Base-by-base conservation (phyloP, 1,139 yeast species). In the Yamadazyma mexicana region DNA sequence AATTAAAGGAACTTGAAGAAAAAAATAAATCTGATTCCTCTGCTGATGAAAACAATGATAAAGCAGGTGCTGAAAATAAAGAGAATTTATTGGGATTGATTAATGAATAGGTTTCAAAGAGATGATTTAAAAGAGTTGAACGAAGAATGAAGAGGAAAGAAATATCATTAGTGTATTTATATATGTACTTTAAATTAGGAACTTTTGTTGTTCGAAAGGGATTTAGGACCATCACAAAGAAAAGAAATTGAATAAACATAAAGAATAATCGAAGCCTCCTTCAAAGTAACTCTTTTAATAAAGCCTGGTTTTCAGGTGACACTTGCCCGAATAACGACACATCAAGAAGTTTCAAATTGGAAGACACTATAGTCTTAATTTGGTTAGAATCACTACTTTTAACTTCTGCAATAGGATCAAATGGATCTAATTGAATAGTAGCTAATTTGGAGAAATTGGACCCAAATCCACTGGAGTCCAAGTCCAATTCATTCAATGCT, bases 361-460 rank as follows among this genome's bases (percentile, higher is more conserved):
- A 54, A 38, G 64, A 52, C 36, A 57, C 65, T 22, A 54, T 60
- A 20, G 46, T 40, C 44, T 59, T 65, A 31, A 72, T 66, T 14
- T 61, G 51, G 18, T 48, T 52, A 37, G 52, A 56, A 46, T 71
- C 75, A 39, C 62, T 71, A 49, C 54, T 68, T 35, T 59, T 61
- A 8, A 73, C 49, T 17, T 54, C 66, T 1, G 81, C 73, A 25
- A 81, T 61, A 2, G 97, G 96, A 59, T 92, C 97, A 49, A 77
- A 74, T 5, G 81, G 72, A 46, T 74, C 76, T 14, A 65, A 62
- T 29, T 77, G 71, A 34, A 91, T 81, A 2, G 87, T 76, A 2
- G 77, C 78, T 44, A 92, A 69, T 55, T 77, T 82, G 35, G 95
- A 86, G 61, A 79, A 92, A 37, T 82, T 80, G 0, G 96, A 83